Base-by-base conservation (phyloP, 306 rosid species). In the Rubus parviflorus region DNA sequence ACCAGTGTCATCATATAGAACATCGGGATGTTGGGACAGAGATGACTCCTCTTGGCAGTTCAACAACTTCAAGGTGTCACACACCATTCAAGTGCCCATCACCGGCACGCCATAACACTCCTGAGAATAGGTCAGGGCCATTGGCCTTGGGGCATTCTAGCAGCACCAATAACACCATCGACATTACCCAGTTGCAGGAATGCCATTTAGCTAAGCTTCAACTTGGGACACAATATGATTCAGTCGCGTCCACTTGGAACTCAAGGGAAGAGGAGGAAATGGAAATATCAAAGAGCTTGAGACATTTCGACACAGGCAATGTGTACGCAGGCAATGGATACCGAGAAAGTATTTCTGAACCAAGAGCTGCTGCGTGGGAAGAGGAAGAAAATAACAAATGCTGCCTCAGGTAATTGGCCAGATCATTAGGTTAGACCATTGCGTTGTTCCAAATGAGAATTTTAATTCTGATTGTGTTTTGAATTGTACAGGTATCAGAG, bases 41-140 rank as follows among this genome's bases (percentile, higher is more conserved):
- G 71, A 96, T 96, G 97, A 91, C 97, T 47, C 98, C 99, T 20
- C 84, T 91, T n/a, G 99, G 98, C 45, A 96, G 98, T 77, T 96
- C 98, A 58, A 92, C 97, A 25, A 90, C 97, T 58, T 91, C 99
- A 75, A 89, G 98, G 79, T 93, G 98, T 47, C 94, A 86, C 77
- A 93, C 99, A 4, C 99, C 98, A 19, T 82, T 96, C 71, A 89
- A 91, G 83, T 88, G 81, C 69, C 81, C 94, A 30, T 92, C 99
- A 3, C 99, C 99, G 0, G 94, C 88, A 0, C 90, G 99, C 52
- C 96, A 96, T 49, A 93, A 89, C 89, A 96, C 99, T 6, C 99
- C 99, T 2, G 92, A 89, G 0, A 88, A 77, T 67, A 80, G 93
- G 85, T 96, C 99, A 75, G 98, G 99, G 60, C 96, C 91, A 42